A percentile compares a stretch with the other conserved stretches of the same genome.
phyloP scores from a whole-genome alignment of 441 rosid genomes.

The Populus hybrid region DNA sequence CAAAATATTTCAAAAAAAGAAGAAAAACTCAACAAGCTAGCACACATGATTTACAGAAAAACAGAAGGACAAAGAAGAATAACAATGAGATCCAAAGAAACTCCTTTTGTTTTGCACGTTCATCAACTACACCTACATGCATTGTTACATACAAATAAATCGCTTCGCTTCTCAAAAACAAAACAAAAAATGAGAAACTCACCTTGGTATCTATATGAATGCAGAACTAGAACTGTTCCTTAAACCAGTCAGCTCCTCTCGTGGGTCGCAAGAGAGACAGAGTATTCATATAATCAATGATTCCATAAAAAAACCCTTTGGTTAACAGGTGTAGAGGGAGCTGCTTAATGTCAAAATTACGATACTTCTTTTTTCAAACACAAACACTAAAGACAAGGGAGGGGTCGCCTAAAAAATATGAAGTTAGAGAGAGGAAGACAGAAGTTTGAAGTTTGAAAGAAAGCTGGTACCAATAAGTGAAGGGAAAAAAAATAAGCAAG shows the following conservation, averaged over 20 bases:
- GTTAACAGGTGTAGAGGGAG: background rate
- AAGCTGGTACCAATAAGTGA: background rate
- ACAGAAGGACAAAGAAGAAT: slow-evolving; percentile 11
- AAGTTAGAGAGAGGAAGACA: background rate
- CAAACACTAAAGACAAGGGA: background rate
- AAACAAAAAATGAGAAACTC: background rate
- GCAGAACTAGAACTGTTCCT: background rate
- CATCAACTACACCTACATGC: background rate
- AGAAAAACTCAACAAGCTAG: background rate
- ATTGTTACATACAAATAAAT: background rate
- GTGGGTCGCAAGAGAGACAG: background rate
- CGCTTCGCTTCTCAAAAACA: background rate
- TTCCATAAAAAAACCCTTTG: background rate
- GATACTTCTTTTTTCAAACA: background rate
- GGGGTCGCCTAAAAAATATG: too few species aligned
- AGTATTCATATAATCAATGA: background rate
- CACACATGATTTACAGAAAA: slow-evolving; percentile 5
- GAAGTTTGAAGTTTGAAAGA: background rate
- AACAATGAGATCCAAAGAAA: background rate
- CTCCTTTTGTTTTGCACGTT: background rate
- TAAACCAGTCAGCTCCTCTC: background rate
- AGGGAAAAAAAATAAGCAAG: background rate
- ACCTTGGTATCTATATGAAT: background rate
- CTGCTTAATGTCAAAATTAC: background rate
- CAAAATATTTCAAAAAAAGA: too few species aligned